These are phyloP conservation scores for Fusarium paranaense DNA, from an alignment of 2,329 filamentous ascomycete genomes.

Conservation along the genomic window DNA sequence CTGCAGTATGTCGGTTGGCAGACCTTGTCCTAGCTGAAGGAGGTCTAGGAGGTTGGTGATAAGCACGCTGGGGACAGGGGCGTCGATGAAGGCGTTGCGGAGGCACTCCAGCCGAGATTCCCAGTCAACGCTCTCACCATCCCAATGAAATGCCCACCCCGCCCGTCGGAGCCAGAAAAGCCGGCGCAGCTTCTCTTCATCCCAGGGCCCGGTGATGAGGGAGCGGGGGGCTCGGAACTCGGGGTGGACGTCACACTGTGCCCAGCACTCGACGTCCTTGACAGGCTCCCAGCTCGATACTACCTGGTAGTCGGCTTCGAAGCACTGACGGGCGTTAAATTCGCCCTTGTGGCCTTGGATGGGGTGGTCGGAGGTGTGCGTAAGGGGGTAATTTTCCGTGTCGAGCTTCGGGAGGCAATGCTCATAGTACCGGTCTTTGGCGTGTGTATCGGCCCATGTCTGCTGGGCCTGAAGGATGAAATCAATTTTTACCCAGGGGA, in stretches of 20 bases:
- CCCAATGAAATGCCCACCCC: conserved; percentile 47
- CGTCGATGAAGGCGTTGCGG: conserved; percentile 49
- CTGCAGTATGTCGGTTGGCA: conserved; percentile 47
- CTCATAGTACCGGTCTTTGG: conserved; percentile 48
- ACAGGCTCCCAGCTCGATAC: conserved; percentile 41
- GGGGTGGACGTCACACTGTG: conserved; percentile 53
- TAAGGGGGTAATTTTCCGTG: conserved; percentile 16
- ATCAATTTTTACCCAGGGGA: conserved; percentile 58
- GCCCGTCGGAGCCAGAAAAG: conserved; percentile 60
- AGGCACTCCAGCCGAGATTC: conserved; percentile 54
- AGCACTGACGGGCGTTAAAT: conserved; percentile 51
- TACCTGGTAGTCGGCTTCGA: conserved; percentile 52
- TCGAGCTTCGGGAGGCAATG: conserved; percentile 44
- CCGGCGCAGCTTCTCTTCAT: conserved; percentile 52
- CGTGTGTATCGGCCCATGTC: conserved; percentile 57
- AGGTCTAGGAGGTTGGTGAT: conserved; percentile 48
- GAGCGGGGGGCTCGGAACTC: conserved; percentile 52
- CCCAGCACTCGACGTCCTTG: conserved; percentile 34
- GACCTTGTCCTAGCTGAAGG: conserved; percentile 41
- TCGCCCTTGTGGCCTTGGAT: conserved; percentile 41
- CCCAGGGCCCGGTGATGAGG: conserved; percentile 58
- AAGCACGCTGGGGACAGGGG: conserved; percentile 44
- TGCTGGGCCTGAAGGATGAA: conserved; percentile 62
- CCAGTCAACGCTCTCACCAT: conserved; percentile 50
- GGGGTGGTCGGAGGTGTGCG: conserved; percentile 26